These are phyloP conservation scores for Arachis stenosperma DNA, from an alignment of 306 rosid genomes.

Conservation along the genomic window DNA sequence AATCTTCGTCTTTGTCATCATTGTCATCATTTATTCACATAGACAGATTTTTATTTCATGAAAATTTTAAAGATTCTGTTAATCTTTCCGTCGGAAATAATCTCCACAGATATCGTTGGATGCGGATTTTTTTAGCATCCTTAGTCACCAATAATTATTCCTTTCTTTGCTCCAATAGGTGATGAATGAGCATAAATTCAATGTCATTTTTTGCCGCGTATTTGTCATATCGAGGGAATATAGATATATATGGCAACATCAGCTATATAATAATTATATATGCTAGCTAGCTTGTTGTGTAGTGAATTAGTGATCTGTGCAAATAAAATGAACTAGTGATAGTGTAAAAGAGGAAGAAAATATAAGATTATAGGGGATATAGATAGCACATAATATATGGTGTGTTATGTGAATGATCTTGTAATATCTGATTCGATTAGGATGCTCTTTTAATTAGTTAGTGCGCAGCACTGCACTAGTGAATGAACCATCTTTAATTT, in stretches of 20 bases:
- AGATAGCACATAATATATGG: slow-evolving; percentile 20
- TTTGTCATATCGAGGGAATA: not conserved
- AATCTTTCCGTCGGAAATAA: too few species aligned
- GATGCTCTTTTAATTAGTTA: not conserved
- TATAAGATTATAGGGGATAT: slow-evolving; percentile 21
- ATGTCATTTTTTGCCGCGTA: not conserved
- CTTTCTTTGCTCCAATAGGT: not conserved
- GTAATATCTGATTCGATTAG: slow-evolving; percentile 24
- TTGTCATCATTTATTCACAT: too few species aligned
- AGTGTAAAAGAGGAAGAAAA: not conserved
- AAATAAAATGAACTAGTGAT: not conserved
- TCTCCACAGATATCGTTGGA: too few species aligned
- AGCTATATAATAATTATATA: not conserved
- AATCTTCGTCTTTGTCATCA: too few species aligned
- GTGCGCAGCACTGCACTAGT: slow-evolving; percentile 35
- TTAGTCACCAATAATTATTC: too few species aligned
- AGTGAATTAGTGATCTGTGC: not conserved
- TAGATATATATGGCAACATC: not conserved
- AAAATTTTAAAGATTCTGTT: too few species aligned
- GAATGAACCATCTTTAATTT: not conserved
- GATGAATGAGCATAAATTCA: not conserved
- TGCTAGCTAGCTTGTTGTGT: not conserved
- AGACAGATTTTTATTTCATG: too few species aligned
- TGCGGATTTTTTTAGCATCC: too few species aligned
- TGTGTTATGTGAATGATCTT: not conserved